phyloP scores from a whole-genome alignment of 2,329 filamentous ascomycete genomes.

The Trichoderma simmonsii region DNA sequence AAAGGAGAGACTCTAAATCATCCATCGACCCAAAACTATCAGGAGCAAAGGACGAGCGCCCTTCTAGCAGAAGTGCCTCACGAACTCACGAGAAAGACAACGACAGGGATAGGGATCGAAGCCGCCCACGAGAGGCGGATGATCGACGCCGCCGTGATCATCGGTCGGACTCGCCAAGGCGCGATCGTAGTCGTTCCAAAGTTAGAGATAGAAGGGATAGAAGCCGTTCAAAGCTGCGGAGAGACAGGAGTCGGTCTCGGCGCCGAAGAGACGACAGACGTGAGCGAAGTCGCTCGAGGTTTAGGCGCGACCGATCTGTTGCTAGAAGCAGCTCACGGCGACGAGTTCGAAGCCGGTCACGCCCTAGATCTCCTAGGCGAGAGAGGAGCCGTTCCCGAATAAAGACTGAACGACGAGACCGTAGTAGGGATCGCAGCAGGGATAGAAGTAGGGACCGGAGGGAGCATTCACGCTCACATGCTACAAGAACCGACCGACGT shows the following conservation, averaged over 20 bases:
- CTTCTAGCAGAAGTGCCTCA: conserved; percentile 34
- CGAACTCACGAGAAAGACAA: conserved; percentile 28
- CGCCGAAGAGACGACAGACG: conserved; percentile 32
- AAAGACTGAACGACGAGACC: conserved; percentile 32
- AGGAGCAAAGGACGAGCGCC: conserved; percentile 30
- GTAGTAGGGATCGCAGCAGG: conserved; percentile 28
- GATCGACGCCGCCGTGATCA: conserved; percentile 34
- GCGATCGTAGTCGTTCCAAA: conserved; percentile 35
- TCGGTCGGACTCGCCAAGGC: conserved; percentile 39
- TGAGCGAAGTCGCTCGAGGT: conserved; percentile 35
- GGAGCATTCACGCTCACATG: conserved; percentile 28
- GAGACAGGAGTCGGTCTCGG: conserved; percentile 42
- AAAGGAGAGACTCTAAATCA: conserved; percentile 32
- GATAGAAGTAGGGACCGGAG: conserved; percentile 19
- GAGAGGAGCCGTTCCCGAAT: conserved; percentile 39
- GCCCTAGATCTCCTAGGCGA: conserved; percentile 33
- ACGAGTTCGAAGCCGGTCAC: conserved; percentile 39
- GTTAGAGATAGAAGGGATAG: conserved; percentile 35
- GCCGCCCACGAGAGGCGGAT: conserved; percentile 28
- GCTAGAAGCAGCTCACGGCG: conserved; percentile 37
- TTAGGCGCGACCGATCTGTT: conserved; percentile 33
- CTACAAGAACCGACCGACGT: conserved; percentile 25
- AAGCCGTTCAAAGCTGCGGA: conserved; percentile 35
- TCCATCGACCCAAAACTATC: conserved; percentile 29
- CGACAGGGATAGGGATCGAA: conserved; percentile 29